Conservation (phyloP, 768 basidiomycete species). For the Calocybe gangraenosa region DNA sequence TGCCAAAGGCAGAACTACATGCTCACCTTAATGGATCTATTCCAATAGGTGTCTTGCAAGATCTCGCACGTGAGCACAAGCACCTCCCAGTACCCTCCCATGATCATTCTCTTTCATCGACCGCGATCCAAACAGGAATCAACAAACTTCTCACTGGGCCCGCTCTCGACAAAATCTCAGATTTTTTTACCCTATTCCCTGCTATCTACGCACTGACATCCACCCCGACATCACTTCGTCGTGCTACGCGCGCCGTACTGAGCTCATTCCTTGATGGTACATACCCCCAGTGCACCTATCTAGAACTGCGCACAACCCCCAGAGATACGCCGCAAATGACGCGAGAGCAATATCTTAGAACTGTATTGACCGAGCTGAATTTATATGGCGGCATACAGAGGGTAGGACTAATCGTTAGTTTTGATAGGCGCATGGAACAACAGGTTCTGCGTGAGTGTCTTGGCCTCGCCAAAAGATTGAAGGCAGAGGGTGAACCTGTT, state of each 20-base stretch:
- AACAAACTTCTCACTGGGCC: slow-evolving; percentile 39
- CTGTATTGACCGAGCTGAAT: slow-evolving; percentile 64
- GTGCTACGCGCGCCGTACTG: slow-evolving; percentile 64
- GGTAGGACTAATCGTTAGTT: slow-evolving; percentile 64
- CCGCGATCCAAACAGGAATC: slow-evolving; percentile 26
- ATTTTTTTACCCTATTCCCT: slow-evolving; percentile 75
- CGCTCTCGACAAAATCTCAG: slow-evolving; percentile 49
- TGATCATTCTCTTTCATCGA: slow-evolving; percentile 15
- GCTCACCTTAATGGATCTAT: slow-evolving; percentile 87
- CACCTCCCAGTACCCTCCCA: slow-evolving; percentile 11
- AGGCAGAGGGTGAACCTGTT: slow-evolving; percentile 51
- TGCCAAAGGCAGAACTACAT: slow-evolving; percentile 84
- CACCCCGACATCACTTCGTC: slow-evolving; percentile 47
- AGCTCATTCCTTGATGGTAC: slow-evolving; percentile 50
- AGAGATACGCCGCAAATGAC: slow-evolving; percentile 55
- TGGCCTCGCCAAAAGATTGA: slow-evolving; percentile 50
- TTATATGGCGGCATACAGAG: slow-evolving; percentile 41
- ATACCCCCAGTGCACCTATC: slow-evolving; percentile 56
- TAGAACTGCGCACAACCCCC: slow-evolving; percentile 85
- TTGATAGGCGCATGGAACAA: slow-evolving; percentile 68
- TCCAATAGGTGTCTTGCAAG: slow-evolving; percentile 57
- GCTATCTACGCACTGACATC: slow-evolving; percentile 77
- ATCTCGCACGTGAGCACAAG: slow-evolving; percentile 52
- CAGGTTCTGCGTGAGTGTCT: slow-evolving; percentile 52
- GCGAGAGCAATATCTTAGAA: slow-evolving; percentile 54